Evolutionary conservation across 805 yeast species (phyloP).

Genomic region (Candida peoriensis): DNA sequence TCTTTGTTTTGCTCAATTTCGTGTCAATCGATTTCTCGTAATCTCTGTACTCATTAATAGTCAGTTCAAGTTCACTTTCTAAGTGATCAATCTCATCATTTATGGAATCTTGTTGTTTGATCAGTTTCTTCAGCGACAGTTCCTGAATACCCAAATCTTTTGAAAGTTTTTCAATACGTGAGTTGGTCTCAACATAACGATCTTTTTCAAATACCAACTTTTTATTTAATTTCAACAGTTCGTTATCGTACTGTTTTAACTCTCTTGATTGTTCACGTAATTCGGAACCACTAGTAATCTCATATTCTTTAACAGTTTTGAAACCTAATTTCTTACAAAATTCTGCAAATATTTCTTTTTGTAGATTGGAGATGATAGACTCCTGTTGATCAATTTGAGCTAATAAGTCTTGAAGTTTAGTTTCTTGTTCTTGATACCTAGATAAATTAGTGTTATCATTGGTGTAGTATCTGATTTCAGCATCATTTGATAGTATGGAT

Average conservation of each 20-base stretch:
- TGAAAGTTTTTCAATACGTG: slow-evolving; percentile 40
- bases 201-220: slow-evolving; percentile 63
- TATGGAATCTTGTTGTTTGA: slow-evolving; percentile 28
- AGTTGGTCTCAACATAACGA: slow-evolving; percentile 45
- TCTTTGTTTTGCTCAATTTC: slow-evolving; percentile 29
- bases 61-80: slow-evolving; percentile 37
- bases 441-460: slow-evolving; percentile 27
- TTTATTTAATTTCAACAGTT: slow-evolving; percentile 54
- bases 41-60: slow-evolving; percentile 30
- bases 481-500: slow-evolving; percentile 36
- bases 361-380: slow-evolving; percentile 31
- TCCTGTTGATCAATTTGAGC: slow-evolving; percentile 25
- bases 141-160: slow-evolving; percentile 35
- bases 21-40: slow-evolving; percentile 28
- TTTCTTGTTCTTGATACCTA: slow-evolving; percentile 20
- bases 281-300: slow-evolving; percentile 56
- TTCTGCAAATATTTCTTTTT: slow-evolving; percentile 39
- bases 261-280: slow-evolving; percentile 55
- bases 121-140: slow-evolving; percentile 26
- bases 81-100: slow-evolving; percentile 31
- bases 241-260: slow-evolving; percentile 54
- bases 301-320: slow-evolving; percentile 59
- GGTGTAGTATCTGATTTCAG: slow-evolving; percentile 49
- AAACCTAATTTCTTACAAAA: slow-evolving; percentile 58
- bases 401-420: slow-evolving; percentile 19